Evolutionary conservation across 1,284 basidiomycete species (phyloP).

Genomic region (Cutaneotrichosporon arboriforme): DNA sequence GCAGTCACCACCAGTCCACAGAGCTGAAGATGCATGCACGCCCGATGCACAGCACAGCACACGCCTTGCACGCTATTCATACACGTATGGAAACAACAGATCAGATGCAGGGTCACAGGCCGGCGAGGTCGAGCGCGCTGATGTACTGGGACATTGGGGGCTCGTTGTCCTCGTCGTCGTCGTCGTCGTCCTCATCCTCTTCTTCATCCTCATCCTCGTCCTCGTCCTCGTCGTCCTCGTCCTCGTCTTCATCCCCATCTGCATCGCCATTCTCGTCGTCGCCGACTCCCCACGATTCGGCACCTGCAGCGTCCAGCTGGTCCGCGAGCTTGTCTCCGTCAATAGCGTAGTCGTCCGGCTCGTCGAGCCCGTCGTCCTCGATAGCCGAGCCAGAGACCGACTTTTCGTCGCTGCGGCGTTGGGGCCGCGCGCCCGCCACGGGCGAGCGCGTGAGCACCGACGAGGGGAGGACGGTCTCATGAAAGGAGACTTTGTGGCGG

Average conservation of each 20-base stretch:
- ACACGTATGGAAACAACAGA: slow-evolving; percentile 2
- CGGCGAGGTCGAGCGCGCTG: slow-evolving; percentile 40
- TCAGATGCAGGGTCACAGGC: not conserved
- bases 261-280: slow-evolving; percentile 27
- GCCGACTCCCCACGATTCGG: slow-evolving; percentile 36
- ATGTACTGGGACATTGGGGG: slow-evolving; percentile 40
- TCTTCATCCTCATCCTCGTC: slow-evolving; percentile 35
- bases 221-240: slow-evolving; percentile 31
- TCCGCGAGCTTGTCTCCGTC: slow-evolving; percentile 31
- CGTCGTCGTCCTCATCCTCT: slow-evolving; percentile 38
- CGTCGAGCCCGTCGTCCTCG: slow-evolving; percentile 2
- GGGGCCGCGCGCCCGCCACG: not conserved
- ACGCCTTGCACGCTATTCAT: not conserved
- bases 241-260: slow-evolving; percentile 29
- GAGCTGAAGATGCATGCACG: too few species aligned
- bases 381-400: not conserved
- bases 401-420: not conserved
- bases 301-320: slow-evolving; percentile 36
- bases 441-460: not conserved
- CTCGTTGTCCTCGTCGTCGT: slow-evolving; percentile 34
- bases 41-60: not conserved
- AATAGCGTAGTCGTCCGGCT: slow-evolving; percentile 10
- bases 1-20: too few species aligned
- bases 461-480: not conserved
- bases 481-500: slow-evolving; percentile 11